phyloP scores from a whole-genome alignment of 257 asterid genomes.

The Plantago ovata region DNA sequence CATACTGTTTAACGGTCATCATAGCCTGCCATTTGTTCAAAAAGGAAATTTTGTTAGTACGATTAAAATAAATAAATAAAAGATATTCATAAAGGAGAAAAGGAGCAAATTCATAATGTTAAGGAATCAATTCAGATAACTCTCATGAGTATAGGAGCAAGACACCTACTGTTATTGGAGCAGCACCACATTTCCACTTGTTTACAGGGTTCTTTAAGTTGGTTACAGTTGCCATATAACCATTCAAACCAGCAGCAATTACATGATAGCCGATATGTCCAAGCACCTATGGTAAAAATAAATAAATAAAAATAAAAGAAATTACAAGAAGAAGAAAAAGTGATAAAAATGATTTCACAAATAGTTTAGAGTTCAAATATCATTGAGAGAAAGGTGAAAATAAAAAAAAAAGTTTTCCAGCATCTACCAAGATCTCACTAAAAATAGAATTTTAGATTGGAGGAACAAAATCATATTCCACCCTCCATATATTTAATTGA shows the following conservation, averaged over 20 bases:
- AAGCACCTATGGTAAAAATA: constrained; percentile 59
- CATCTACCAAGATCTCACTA: no score
- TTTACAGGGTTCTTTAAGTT: constrained; percentile 85
- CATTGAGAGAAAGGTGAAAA: no score
- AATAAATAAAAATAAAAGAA: no score
- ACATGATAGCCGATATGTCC: constrained; percentile 82
- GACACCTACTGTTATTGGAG: constrained; percentile 77
- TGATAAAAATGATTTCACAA: not conserved
- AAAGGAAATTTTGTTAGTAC: not conserved
- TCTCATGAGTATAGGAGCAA: constrained; percentile 1
- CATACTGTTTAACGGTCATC: constrained; percentile 82
- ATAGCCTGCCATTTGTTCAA: constrained; percentile 60
- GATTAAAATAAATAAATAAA: not conserved
- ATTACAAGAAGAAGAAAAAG: not conserved
- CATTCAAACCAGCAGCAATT: constrained; percentile 86
- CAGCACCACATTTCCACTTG: constrained; percentile 96
- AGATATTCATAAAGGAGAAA: no score
- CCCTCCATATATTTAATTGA: no score
- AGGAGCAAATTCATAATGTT: no score
- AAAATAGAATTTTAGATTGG: not conserved
- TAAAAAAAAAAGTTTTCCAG: not conserved
- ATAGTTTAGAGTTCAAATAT: no score
- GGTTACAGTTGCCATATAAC: constrained; percentile 82
- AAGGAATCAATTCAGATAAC: constrained; percentile 1
- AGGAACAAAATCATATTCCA: not conserved